Base-by-base conservation (phyloP, 1,284 basidiomycete species). In the Sanghuangporus sanghuang region DNA sequence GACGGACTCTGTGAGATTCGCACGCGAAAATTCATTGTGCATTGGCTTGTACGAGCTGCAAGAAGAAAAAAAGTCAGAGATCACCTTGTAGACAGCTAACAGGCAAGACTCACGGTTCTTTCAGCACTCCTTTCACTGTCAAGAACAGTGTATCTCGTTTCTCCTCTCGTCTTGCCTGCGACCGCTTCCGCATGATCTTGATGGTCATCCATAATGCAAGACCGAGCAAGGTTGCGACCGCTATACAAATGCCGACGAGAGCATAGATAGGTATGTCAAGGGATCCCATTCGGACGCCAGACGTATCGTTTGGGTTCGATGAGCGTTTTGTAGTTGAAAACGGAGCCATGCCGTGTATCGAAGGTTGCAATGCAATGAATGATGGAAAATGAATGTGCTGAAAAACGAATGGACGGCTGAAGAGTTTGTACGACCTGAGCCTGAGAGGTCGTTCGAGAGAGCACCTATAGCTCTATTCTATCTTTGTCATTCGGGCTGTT, bases 201-300 rank as follows among this genome's bases (percentile, higher is more conserved):
- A 82, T 65, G 44, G 64, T 67, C 5, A 83, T 67, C 80, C 81
- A 85, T 21, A 77, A 21, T 50, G 66, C 68, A 39, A 82, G 66
- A 61, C 69, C 73, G 54, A 76, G 66, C 6, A 78, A 63, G 58
- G 79, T 67, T 48, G 76, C 70, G n/a, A 74, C 78, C n/a, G 77
- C 77, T 8, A 84, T 67, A 12, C 74, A 73, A 68, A 84, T 78
- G 16, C 81, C 84, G 58, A 73, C 78, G 58, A 86, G 77, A 67
- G 78, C 76, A 35, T 76, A 52, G 8, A 56, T 38, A 16, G 63
- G 63, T 14, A 64, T 21, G 35, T 46, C 35, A 35, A 57, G 32
- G 18, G 27, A 44, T 27, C 63, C 63, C n/a, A 57, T 61, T 27
- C 57, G 23, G 11, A 54, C 23, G 18, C 7, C 60, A 35, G 23